phyloP scores from a whole-genome alignment of 1,284 basidiomycete species.

The Hemileia vastatrix region DNA sequence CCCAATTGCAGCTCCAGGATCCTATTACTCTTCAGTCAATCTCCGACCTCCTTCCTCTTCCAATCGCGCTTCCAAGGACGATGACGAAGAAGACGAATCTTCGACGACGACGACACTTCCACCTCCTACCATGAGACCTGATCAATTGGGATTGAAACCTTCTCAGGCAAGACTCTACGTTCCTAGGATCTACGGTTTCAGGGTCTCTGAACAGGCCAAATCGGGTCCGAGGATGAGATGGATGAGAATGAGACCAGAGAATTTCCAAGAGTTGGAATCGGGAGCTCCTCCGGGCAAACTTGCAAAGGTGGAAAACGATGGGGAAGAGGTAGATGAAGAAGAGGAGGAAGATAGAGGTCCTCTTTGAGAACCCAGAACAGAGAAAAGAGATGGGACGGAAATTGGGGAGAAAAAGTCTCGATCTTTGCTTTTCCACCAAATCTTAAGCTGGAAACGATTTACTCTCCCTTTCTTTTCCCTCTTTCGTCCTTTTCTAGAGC shows the following conservation, averaged over 20 bases:
- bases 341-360: conserved; percentile 54
- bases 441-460: no score
- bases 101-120: background rate
- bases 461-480: no score
- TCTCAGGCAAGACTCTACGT: conserved; percentile 77
- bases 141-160: conserved; percentile 9
- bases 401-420: no score
- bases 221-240: conserved; percentile 96
- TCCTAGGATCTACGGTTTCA: conserved; percentile 78
- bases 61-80: background rate
- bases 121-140: background rate
- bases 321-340: conserved; percentile 26
- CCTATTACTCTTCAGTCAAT: no score
- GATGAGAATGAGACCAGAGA: conserved; percentile 75
- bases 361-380: no score
- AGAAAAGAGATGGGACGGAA: no score
- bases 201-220: conserved; percentile 54
- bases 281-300: no score
- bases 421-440: no score
- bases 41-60: background rate
- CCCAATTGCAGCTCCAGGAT: conserved; percentile 46
- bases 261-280: conserved; percentile 65
- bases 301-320: conserved; percentile 75
- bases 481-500: no score
- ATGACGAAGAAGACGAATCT: no score